Evolutionary conservation across 164 flowering plant genomes (phyloP).

Genomic region (Vitis riparia): DNA sequence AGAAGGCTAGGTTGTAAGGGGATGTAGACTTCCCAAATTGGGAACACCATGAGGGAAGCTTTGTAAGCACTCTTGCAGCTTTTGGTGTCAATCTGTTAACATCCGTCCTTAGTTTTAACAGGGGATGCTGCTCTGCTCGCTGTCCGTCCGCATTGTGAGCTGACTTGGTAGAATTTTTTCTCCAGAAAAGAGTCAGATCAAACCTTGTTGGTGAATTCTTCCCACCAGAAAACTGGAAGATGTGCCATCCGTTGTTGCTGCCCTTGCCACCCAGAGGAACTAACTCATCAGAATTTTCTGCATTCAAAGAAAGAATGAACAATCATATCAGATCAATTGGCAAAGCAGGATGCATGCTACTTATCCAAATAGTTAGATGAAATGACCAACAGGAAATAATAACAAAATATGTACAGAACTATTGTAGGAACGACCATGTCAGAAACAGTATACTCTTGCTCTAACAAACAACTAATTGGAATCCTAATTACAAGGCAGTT

Average conservation of each 20-base stretch:
- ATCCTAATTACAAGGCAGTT: no score
- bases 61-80: slow-evolving; percentile 47
- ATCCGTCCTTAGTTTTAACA: slow-evolving; percentile 81
- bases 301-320: slow-evolving; percentile 4
- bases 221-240: slow-evolving; percentile 87
- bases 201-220: slow-evolving; percentile 67
- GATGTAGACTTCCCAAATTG: slow-evolving; percentile 88
- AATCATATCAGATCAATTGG: no score
- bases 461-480: no score
- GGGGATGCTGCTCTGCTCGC: slow-evolving; percentile 17
- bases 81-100: slow-evolving; percentile 68
- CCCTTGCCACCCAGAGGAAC: slow-evolving; percentile 50
- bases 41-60: slow-evolving; percentile 92
- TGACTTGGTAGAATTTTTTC: slow-evolving; percentile 25
- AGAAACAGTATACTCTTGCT: no score
- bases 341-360: not conserved
- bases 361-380: not conserved
- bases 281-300: slow-evolving; percentile 54
- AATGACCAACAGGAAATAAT: not conserved
- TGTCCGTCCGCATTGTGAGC: slow-evolving; percentile 1
- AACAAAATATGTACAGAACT: no score
- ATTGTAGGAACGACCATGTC: no score
- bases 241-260: slow-evolving; percentile 78
- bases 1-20: slow-evolving; percentile 70
- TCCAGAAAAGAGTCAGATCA: slow-evolving; percentile 60